phyloP scores from a whole-genome alignment of 176 grass and related monocot genomes.

The Oryza officinalis region DNA sequence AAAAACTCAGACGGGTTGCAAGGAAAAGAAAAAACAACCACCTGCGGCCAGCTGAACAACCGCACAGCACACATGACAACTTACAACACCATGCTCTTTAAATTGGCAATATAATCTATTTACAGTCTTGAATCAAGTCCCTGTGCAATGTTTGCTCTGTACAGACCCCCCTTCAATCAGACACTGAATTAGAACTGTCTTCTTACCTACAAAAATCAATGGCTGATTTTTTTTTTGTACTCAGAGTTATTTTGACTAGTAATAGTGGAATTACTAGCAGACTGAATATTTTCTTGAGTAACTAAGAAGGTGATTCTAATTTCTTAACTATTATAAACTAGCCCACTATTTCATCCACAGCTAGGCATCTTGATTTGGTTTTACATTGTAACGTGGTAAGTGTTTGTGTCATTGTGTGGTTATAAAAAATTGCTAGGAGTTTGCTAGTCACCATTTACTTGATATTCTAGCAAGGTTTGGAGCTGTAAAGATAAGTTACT shows the following conservation, averaged over 20 bases:
- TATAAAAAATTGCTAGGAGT: neutral
- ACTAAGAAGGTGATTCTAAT: neutral
- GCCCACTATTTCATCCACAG: neutral
- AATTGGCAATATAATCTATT: neutral
- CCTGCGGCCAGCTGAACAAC: too few relatives aligned
- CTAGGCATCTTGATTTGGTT: neutral
- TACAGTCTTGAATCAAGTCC: neutral
- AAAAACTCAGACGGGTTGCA: too few relatives aligned
- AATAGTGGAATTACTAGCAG: neutral
- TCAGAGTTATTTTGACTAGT: conserved; percentile 14
- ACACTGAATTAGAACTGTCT: neutral
- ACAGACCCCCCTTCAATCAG: neutral
- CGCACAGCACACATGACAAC: too few relatives aligned
- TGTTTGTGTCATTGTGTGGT: neutral
- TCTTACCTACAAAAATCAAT: conserved; percentile 18
- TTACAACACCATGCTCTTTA: neutral
- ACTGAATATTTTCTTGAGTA: neutral
- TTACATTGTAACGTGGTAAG: neutral
- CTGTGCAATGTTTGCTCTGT: conserved; percentile 22
- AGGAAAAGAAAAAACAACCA: too few relatives aligned
- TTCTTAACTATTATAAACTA: neutral
- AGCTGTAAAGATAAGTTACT: neutral
- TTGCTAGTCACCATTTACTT: neutral
- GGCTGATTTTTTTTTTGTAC: conserved; percentile 4
- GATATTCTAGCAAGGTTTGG: neutral